A percentile compares a stretch with the other conserved stretches of the same genome.
phyloP scores from a whole-genome alignment of 495 filamentous ascomycete species.

The Neurospora sp. region DNA sequence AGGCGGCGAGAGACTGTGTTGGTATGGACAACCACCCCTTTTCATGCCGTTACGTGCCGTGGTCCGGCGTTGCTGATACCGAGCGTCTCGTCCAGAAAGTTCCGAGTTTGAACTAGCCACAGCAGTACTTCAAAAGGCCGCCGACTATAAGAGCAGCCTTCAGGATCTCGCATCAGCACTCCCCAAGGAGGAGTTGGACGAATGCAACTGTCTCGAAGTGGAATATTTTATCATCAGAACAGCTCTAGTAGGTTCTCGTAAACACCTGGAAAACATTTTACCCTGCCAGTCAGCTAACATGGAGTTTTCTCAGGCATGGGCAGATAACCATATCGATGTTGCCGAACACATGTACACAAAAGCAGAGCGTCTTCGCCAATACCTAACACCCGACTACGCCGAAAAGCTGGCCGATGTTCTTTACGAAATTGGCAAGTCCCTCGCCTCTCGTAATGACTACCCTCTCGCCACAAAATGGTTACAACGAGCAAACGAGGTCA shows the following conservation, averaged over 20 bases:
- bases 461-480: slow-evolving; percentile 59
- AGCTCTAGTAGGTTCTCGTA: slow-evolving; percentile 44
- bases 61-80: background rate
- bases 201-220: slow-evolving; percentile 34
- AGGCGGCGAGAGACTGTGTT: slow-evolving; percentile 53
- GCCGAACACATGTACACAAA: slow-evolving; percentile 70
- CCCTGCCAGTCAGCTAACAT: slow-evolving; percentile 4
- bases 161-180: slow-evolving; percentile 22
- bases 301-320: slow-evolving; percentile 51
- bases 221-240: slow-evolving; percentile 66
- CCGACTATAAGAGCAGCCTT: slow-evolving; percentile 50
- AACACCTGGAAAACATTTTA: background rate
- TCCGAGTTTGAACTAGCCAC: slow-evolving; percentile 45
- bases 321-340: slow-evolving; percentile 57
- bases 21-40: slow-evolving; percentile 26
- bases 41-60: background rate
- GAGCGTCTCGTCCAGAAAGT: slow-evolving; percentile 28
- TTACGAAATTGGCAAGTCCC: slow-evolving; percentile 59
- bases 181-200: slow-evolving; percentile 19
- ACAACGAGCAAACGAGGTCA: slow-evolving; percentile 51
- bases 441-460: slow-evolving; percentile 42
- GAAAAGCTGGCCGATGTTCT: slow-evolving; percentile 63
- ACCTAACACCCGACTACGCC: slow-evolving; percentile 38
- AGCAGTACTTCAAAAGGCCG: slow-evolving; percentile 52
- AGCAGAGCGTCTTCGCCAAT: slow-evolving; percentile 25